Evolutionary conservation across 306 rosid genomes (phyloP).

Genomic region (Ammopiptanthus mongolicus): DNA sequence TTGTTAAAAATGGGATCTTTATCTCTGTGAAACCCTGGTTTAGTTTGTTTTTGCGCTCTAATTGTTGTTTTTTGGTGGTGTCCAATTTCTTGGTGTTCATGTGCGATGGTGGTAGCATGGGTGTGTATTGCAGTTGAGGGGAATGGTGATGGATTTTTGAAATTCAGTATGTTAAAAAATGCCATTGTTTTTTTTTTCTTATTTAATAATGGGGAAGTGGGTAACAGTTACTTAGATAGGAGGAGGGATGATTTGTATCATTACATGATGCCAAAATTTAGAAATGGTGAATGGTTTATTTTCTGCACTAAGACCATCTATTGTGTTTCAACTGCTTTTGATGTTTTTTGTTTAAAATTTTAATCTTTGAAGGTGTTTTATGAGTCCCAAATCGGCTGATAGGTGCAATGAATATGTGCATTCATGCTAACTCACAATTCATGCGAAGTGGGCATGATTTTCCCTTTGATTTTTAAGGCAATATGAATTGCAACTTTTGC

Average conservation of each 20-base stretch:
- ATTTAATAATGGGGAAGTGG: too few species aligned
- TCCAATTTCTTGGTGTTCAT: neutral
- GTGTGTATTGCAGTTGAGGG: neutral
- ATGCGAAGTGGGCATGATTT: neutral
- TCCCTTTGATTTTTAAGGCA: neutral
- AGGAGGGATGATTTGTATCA: neutral
- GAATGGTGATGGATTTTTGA: neutral
- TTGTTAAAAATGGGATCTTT: neutral
- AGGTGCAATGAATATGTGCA: neutral
- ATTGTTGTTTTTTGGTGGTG: neutral
- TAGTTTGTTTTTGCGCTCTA: neutral
- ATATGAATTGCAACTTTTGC: neutral
- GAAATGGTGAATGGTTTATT: neutral
- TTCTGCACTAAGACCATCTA: neutral
- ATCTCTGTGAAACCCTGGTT: neutral
- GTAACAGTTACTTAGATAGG: neutral
- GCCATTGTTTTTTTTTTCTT: neutral
- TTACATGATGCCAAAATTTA: neutral
- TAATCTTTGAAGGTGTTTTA: too few species aligned
- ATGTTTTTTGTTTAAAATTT: too few species aligned
- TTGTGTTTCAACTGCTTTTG: neutral
- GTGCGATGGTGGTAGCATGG: neutral
- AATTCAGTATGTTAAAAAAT: constrained; percentile 10
- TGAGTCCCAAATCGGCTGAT: neutral
- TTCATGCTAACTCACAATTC: neutral